Conservation (phyloP, 2,329 filamentous ascomycete genomes). For the Cercospora zeina region DNA sequence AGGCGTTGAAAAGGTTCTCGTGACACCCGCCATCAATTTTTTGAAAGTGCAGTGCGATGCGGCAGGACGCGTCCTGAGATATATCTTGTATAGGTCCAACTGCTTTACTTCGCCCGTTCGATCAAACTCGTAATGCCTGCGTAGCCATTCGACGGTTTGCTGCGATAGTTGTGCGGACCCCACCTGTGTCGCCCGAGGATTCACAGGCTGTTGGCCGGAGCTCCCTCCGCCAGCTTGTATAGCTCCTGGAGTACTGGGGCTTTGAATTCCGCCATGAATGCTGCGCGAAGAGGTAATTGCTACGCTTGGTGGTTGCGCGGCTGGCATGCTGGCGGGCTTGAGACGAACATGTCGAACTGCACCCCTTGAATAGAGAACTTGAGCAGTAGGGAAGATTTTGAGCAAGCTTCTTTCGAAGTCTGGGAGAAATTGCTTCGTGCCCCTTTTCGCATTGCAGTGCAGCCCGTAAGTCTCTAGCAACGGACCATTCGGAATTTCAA, state of each 20-base stretch:
- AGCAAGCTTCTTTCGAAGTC: background rate
- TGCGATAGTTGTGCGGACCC: background rate
- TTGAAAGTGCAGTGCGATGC: background rate
- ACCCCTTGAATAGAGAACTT: background rate
- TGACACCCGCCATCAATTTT: background rate
- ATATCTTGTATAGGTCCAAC: background rate
- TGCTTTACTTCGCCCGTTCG: background rate
- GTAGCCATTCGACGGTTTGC: background rate
- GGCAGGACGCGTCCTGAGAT: background rate
- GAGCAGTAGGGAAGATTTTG: background rate
- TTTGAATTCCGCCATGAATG: background rate
- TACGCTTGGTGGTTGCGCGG: background rate
- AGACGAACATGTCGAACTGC: background rate
- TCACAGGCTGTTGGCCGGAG: background rate
- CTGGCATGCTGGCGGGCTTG: background rate
- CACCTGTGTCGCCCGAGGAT: background rate
- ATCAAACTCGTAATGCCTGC: background rate
- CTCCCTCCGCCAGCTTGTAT: background rate
- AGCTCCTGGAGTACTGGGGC: background rate
- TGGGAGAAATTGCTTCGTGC: background rate
- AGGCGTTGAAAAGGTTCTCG: background rate
- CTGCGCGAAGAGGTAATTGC: background rate
- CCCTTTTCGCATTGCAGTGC: background rate
- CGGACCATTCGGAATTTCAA: background rate
- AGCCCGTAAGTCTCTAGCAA: background rate